Evolutionary conservation across 2,329 filamentous ascomycete species (phyloP).

Genomic region (Beauveria scarabaeidicola): DNA sequence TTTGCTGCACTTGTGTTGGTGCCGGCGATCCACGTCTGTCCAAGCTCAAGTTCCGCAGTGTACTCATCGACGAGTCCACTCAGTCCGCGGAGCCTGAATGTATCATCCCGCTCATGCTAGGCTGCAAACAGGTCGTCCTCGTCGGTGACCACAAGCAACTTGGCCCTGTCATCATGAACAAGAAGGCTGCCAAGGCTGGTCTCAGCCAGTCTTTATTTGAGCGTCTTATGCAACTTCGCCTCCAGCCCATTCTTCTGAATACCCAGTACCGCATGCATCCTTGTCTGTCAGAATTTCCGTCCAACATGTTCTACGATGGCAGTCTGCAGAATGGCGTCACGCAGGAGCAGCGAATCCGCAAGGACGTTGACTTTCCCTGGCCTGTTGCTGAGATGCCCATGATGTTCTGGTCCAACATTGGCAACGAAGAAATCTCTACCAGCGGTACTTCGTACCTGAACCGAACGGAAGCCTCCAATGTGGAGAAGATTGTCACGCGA

Average conservation of each 20-base stretch:
- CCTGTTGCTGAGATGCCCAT: slow-evolving; percentile 88
- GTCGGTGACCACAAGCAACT: slow-evolving; percentile 98
- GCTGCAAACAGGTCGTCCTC: slow-evolving; percentile 97
- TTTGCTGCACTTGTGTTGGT: slow-evolving; percentile 97
- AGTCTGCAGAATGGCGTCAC: slow-evolving; percentile 95
- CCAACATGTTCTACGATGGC: slow-evolving; percentile 99
- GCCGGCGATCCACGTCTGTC: slow-evolving; percentile 90
- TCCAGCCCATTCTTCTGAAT: slow-evolving; percentile 84
- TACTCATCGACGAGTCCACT: slow-evolving; percentile 95
- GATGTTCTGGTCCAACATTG: slow-evolving; percentile 99
- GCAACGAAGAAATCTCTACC: slow-evolving; percentile 95
- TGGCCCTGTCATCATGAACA: slow-evolving; percentile 99
- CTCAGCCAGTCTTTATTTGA: slow-evolving; percentile 98
- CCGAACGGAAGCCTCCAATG: slow-evolving; percentile 91
- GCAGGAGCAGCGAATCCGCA: slow-evolving; percentile 75
- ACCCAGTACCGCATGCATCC: slow-evolving; percentile 99
- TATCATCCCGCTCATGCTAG: slow-evolving; percentile 94
- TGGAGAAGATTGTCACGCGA: slow-evolving; percentile 95
- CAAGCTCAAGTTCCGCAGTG: slow-evolving; percentile 97
- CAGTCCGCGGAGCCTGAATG: slow-evolving; percentile 97
- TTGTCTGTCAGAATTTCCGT: slow-evolving; percentile 92
- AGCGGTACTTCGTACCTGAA: slow-evolving; percentile 98
- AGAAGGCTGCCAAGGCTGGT: slow-evolving; percentile 96
- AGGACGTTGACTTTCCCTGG: slow-evolving; percentile 97
- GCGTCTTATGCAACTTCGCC: slow-evolving; percentile 84